Conservation (phyloP, 768 basidiomycete species). For the Glaciozyma martinii region DNA sequence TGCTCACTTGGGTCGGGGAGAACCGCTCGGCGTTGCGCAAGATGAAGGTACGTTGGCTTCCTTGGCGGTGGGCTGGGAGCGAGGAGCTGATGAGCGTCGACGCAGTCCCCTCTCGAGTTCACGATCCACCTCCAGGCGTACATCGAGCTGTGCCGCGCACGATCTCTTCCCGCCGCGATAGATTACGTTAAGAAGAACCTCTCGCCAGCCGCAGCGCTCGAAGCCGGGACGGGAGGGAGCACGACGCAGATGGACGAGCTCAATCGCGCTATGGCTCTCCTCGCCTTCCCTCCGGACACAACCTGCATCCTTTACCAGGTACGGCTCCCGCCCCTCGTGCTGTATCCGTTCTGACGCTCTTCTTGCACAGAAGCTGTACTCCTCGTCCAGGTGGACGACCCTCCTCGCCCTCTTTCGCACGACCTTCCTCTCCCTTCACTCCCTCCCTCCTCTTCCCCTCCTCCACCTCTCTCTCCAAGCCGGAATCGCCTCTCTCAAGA, state of each 20-base stretch:
- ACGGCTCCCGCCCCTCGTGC: not conserved
- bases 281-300: slow-evolving; percentile 59
- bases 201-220: slow-evolving; percentile 46
- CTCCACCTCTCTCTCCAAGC: slow-evolving; percentile 82
- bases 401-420: slow-evolving; percentile 71
- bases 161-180: slow-evolving; percentile 66
- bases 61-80: not conserved
- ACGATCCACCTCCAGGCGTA: slow-evolving; percentile 91
- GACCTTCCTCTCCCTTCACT: slow-evolving; percentile 78
- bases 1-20: slow-evolving; percentile 90
- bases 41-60: slow-evolving; percentile 54
- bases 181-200: slow-evolving; percentile 74
- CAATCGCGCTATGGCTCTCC: slow-evolving; percentile 60
- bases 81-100: slow-evolving; percentile 3
- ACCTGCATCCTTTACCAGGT: slow-evolving; percentile 73
- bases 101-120: slow-evolving; percentile 88
- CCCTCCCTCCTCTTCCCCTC: slow-evolving; percentile 75
- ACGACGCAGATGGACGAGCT: slow-evolving; percentile 53
- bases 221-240: slow-evolving; percentile 38
- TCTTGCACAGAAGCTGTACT: slow-evolving; percentile 63
- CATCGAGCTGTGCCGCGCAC: slow-evolving; percentile 72
- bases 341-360: not conserved
- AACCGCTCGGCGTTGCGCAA: slow-evolving; percentile 87
- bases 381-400: slow-evolving; percentile 62
- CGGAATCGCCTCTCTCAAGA: slow-evolving; percentile 80